These are phyloP conservation scores for Isabelozyma gotoi DNA, from an alignment of 805 yeast genomes.

Conservation along the genomic window DNA sequence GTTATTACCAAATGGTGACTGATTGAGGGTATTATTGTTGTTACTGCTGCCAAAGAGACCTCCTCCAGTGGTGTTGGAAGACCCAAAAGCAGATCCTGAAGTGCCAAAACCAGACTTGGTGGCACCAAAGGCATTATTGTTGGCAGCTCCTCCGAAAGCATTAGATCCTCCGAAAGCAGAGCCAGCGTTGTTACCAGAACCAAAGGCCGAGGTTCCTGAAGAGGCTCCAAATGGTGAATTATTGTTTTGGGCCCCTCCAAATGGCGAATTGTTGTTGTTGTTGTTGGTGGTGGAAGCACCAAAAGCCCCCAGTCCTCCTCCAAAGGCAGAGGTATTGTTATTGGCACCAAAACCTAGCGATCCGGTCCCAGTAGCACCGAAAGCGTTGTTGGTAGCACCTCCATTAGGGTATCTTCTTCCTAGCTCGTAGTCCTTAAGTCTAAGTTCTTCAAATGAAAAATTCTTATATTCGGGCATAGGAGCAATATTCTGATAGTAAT, in stretches of 20 bases:
- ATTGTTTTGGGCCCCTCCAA: slow-evolving; percentile 16
- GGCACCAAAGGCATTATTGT: slow-evolving; percentile 30
- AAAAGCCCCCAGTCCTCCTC: slow-evolving; percentile 5
- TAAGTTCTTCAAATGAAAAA: slow-evolving; percentile 82
- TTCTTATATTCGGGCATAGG: slow-evolving; percentile 89
- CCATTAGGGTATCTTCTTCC: slow-evolving; percentile 60
- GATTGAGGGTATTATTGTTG: slow-evolving; percentile 8
- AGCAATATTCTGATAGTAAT: slow-evolving; percentile 67
- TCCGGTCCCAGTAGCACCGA: slow-evolving; percentile 27
- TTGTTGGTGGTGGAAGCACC: slow-evolving; percentile 9
- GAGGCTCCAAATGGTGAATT: background rate
- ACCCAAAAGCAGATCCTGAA: slow-evolving; percentile 13
- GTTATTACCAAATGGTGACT: slow-evolving; percentile 37
- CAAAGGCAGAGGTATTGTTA: slow-evolving; percentile 11
- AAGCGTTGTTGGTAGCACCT: slow-evolving; percentile 23
- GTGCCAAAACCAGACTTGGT: slow-evolving; percentile 7
- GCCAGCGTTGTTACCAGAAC: slow-evolving; percentile 13
- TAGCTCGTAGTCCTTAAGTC: slow-evolving; percentile 83
- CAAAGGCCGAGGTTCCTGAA: slow-evolving; percentile 1
- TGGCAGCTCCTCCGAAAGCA: slow-evolving; percentile 9
- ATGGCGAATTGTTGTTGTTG: slow-evolving; percentile 17
- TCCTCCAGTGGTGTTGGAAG: slow-evolving; percentile 15
- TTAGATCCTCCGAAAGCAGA: slow-evolving; percentile 21
- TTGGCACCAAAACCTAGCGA: slow-evolving; percentile 19
- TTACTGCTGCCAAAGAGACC: slow-evolving; percentile 19